Conservation (phyloP, 2,329 filamentous ascomycete genomes). For the Fusarium aywerte region DNA sequence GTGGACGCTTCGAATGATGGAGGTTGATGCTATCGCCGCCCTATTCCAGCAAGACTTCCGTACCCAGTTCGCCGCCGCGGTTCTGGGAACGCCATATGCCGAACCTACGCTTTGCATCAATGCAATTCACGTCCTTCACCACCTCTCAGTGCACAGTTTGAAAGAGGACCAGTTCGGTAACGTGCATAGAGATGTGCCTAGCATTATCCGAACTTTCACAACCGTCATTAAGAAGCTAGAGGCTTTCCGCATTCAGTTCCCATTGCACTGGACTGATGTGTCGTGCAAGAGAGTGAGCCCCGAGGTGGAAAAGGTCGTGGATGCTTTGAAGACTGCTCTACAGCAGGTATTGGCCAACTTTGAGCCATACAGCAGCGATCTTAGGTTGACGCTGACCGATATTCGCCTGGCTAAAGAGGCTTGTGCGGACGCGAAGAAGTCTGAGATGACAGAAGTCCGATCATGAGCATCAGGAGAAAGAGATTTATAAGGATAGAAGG, state of each 20-base stretch:
- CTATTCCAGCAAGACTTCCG: constrained; percentile 78
- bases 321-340: constrained; percentile 72
- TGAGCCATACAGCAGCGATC: constrained; percentile 75
- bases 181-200: constrained; percentile 83
- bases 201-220: constrained; percentile 79
- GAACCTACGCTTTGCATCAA: constrained; percentile 75
- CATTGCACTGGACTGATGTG: constrained; percentile 83
- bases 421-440: constrained; percentile 50
- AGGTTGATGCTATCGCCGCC: constrained; percentile 66
- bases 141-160: constrained; percentile 77
- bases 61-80: constrained; percentile 70
- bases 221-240: constrained; percentile 75
- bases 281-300: constrained; percentile 63
- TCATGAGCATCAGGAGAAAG: constrained; percentile 28
- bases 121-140: constrained; percentile 74
- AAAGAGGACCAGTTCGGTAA: constrained; percentile 85
- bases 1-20: constrained; percentile 58
- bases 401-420: constrained; percentile 79
- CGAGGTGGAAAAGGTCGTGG: constrained; percentile 78
- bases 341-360: constrained; percentile 75
- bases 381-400: constrained; percentile 77
- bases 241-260: constrained; percentile 67
- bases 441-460: constrained; percentile 47
- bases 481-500: constrained; percentile 3
- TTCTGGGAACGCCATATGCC: constrained; percentile 79